Conservation (phyloP, 352 stramenopile species). For the Phytophthora multivora region DNA sequence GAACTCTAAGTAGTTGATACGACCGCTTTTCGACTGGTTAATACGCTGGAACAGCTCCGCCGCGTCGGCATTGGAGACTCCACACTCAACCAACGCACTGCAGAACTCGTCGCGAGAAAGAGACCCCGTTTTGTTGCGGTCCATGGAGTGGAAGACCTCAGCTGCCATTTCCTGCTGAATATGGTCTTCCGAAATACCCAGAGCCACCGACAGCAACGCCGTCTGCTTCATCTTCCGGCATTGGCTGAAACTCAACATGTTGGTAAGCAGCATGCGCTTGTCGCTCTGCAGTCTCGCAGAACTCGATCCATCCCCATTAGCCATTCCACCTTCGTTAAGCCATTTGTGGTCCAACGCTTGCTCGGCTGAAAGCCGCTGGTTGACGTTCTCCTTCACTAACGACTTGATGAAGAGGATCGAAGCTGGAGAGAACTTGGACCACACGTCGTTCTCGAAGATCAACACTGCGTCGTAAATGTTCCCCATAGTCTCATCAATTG, state of each 20-base stretch:
- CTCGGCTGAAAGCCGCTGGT: slow-evolving; percentile 61
- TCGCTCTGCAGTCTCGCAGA: slow-evolving; percentile 51
- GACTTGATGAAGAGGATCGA: slow-evolving; percentile 82
- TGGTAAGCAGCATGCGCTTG: slow-evolving; percentile 71
- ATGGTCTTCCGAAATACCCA: slow-evolving; percentile 75
- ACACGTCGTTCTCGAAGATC: slow-evolving; percentile 71
- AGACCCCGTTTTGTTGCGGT: slow-evolving; percentile 83
- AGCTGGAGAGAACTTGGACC: slow-evolving; percentile 62
- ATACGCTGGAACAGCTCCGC: slow-evolving; percentile 78
- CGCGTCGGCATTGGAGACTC: slow-evolving; percentile 74
- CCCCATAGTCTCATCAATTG: slow-evolving; percentile 78
- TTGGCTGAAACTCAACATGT: slow-evolving; percentile 80
- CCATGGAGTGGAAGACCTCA: slow-evolving; percentile 88
- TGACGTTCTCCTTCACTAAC: slow-evolving; percentile 78
- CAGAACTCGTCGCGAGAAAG: slow-evolving; percentile 95
- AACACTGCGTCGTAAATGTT: slow-evolving; percentile 85
- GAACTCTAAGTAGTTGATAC: slow-evolving; percentile 97
- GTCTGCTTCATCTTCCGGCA: slow-evolving; percentile 81
- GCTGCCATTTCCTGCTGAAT: slow-evolving; percentile 79
- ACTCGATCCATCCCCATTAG: slow-evolving; percentile 13
- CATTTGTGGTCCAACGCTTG: slow-evolving; percentile 77
- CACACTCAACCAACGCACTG: slow-evolving; percentile 90
- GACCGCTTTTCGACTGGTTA: slow-evolving; percentile 79
- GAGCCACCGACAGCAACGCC: slow-evolving; percentile 68
- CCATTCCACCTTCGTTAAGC: slow-evolving; percentile 38